phyloP scores from a whole-genome alignment of 2,329 filamentous ascomycete species.

The Aspergillus calidoustus region DNA sequence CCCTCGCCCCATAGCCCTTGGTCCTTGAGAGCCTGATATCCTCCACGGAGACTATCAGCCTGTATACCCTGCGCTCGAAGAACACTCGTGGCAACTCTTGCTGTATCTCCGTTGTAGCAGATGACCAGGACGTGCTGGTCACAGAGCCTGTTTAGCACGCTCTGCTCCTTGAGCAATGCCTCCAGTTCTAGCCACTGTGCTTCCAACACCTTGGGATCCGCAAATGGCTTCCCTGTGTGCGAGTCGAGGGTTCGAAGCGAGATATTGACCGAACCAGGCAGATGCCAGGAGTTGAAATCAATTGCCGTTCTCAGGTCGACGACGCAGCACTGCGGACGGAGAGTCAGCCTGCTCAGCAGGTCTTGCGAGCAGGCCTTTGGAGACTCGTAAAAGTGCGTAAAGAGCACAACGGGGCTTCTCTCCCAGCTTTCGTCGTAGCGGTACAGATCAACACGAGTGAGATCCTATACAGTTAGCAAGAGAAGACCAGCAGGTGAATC shows the following conservation, averaged over 20 bases:
- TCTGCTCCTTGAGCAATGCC: slow-evolving; percentile 41
- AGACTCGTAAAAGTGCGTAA: slow-evolving; percentile 45
- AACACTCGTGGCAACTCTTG: slow-evolving; percentile 59
- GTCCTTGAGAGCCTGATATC: slow-evolving; percentile 36
- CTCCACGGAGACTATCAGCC: slow-evolving; percentile 54
- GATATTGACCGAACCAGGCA: slow-evolving; percentile 53
- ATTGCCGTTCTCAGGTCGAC: slow-evolving; percentile 51
- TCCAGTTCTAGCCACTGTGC: slow-evolving; percentile 56
- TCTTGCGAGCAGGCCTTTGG: slow-evolving; percentile 27
- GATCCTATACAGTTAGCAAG: slow-evolving; percentile 37
- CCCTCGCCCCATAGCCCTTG: slow-evolving; percentile 32
- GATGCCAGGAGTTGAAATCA: slow-evolving; percentile 50
- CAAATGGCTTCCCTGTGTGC: slow-evolving; percentile 52
- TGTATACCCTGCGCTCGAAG: slow-evolving; percentile 56
- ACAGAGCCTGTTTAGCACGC: slow-evolving; percentile 26
- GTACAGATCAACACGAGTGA: slow-evolving; percentile 57
- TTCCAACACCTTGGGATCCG: slow-evolving; percentile 48
- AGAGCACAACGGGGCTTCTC: slow-evolving; percentile 44
- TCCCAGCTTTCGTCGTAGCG: slow-evolving; percentile 63
- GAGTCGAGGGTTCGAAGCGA: slow-evolving; percentile 46
- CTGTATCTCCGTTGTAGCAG: slow-evolving; percentile 61
- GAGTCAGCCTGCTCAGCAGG: slow-evolving; percentile 27
- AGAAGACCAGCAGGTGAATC: neutral
- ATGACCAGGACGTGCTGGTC: slow-evolving; percentile 51
- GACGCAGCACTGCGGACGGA: slow-evolving; percentile 40